A percentile compares a stretch with the other conserved stretches of the same genome.
phyloP scores from a whole-genome alignment of 306 rosid species.

The Astragalus glycyphyllos region DNA sequence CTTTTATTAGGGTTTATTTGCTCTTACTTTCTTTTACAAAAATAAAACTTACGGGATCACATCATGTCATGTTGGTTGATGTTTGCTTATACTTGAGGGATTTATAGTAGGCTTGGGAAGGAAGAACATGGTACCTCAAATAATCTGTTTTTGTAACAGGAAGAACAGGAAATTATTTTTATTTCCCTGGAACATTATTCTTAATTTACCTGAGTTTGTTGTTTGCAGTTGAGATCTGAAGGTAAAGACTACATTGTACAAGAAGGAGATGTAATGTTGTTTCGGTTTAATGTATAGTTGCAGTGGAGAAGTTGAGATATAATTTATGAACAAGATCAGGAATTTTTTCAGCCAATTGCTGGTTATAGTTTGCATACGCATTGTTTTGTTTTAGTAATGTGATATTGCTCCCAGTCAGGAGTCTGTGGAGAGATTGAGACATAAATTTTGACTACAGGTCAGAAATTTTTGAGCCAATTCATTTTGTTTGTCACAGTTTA shows the following conservation, averaged over 20 bases:
- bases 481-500: constrained; percentile 6
- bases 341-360: constrained; percentile 35
- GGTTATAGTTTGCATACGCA: constrained; percentile 33
- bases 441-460: constrained; percentile 24
- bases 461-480: constrained; percentile 35
- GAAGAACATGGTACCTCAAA: background rate
- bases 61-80: background rate
- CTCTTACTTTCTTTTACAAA: background rate
- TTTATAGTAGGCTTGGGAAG: background rate
- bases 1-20: no score
- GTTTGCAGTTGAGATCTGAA: constrained; percentile 90
- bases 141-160: background rate
- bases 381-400: constrained; percentile 23
- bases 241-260: constrained; percentile 91
- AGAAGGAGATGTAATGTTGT: constrained; percentile 97
- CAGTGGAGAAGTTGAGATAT: constrained; percentile 36
- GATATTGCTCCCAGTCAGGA: constrained; percentile 26
- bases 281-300: constrained; percentile 84
- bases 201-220: constrained; percentile 27
- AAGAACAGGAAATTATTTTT: background rate
- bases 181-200: constrained; percentile 16
- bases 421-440: constrained; percentile 30
- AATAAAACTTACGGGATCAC: background rate
- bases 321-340: constrained; percentile 15
- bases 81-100: no score